phyloP scores from a whole-genome alignment of 805 yeast genomes.

The Jamesozyma lodderae region DNA sequence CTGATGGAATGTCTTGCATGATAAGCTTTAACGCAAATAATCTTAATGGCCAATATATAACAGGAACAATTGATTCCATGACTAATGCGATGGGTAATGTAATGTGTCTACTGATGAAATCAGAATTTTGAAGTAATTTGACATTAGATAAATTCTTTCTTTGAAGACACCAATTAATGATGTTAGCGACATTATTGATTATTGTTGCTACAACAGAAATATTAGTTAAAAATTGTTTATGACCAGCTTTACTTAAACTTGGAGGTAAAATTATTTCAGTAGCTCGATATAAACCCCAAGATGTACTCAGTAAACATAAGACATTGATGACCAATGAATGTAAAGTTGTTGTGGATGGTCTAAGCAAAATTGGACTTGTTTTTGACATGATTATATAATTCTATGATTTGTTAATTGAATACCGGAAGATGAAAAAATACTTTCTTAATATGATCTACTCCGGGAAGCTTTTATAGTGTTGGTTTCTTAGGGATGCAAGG shows the following conservation, averaged over 20 bases:
- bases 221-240: constrained; percentile 64
- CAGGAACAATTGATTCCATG: constrained; percentile 51
- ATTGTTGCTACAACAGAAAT: constrained; percentile 44
- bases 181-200: constrained; percentile 34
- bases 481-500: no score
- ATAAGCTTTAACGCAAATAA: constrained; percentile 44
- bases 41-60: constrained; percentile 62
- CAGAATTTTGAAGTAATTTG: constrained; percentile 1
- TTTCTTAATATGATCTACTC: no score
- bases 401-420: no score
- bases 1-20: constrained; percentile 26
- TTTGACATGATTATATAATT: not conserved
- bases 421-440: no score
- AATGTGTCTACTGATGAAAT: constrained; percentile 28
- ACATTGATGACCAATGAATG: constrained; percentile 16
- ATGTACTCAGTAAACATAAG: constrained; percentile 12
- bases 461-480: no score
- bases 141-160: constrained; percentile 3
- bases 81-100: constrained; percentile 45
- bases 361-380: not conserved
- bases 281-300: constrained; percentile 26
- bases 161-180: constrained; percentile 29
- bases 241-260: constrained; percentile 48
- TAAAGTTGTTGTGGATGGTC: constrained; percentile 5
- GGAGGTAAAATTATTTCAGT: constrained; percentile 37